Evolutionary conservation across 1,284 basidiomycete genomes (phyloP).

Genomic region (Ustilago shanxiensis): DNA sequence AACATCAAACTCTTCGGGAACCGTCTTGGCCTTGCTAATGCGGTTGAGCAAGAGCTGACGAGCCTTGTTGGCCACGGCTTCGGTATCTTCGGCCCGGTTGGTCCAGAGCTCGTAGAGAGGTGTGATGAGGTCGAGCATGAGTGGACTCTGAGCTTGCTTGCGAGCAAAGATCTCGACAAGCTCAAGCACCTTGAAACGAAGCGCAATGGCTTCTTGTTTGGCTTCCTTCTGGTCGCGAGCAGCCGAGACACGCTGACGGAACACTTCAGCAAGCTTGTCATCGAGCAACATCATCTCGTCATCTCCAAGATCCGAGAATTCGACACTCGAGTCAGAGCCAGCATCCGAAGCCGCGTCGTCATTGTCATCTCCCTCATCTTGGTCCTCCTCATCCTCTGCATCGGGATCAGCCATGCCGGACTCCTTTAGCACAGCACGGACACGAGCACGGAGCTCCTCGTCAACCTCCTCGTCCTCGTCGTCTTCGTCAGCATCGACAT

Average conservation of each 20-base stretch:
- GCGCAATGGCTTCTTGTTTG: constrained; percentile 75
- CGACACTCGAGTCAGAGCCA: constrained; percentile 45
- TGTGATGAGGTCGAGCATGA: constrained; percentile 78
- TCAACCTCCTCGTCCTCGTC: constrained; percentile 76
- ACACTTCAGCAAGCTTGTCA: constrained; percentile 89
- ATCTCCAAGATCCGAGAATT: constrained; percentile 73
- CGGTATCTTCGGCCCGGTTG: constrained; percentile 66
- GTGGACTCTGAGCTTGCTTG: constrained; percentile 77
- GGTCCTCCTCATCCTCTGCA: constrained; percentile 66
- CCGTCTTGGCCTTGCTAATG: constrained; percentile 81
- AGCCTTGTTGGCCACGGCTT: constrained; percentile 86
- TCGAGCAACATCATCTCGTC: constrained; percentile 98
- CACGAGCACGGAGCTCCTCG: constrained; percentile 77
- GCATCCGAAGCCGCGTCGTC: constrained; percentile 45
- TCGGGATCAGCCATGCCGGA: constrained; percentile 77
- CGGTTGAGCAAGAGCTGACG: constrained; percentile 81
- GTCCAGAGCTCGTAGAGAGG: constrained; percentile 80
- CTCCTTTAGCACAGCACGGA: constrained; percentile 82
- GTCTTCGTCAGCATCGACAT: constrained; percentile 72
- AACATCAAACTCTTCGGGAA: constrained; percentile 75
- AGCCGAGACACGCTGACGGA: constrained; percentile 77
- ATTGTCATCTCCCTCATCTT: constrained; percentile 70
- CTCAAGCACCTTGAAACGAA: constrained; percentile 94
- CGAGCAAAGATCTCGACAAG: constrained; percentile 86
- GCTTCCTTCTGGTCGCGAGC: constrained; percentile 71